Conservation (phyloP, 2,329 filamentous ascomycete genomes). For the Pseudogymnoascus verrucosus region DNA sequence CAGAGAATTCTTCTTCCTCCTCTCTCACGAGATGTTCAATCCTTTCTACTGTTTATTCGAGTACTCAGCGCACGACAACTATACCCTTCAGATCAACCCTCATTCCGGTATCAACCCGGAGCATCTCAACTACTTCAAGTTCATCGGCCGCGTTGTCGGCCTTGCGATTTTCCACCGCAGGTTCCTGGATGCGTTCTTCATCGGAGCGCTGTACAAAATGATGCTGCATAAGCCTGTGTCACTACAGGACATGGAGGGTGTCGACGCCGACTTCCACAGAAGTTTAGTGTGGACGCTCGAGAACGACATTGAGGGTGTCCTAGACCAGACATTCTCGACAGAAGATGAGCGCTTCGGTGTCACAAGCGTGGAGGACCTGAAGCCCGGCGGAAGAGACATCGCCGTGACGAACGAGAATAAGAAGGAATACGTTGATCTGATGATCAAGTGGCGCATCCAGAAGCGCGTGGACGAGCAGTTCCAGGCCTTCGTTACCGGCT, state of each 20-base stretch:
- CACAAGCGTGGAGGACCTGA: slow-evolving; percentile 87
- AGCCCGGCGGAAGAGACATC: slow-evolving; percentile 81
- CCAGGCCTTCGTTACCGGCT: slow-evolving; percentile 93
- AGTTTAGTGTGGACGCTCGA: slow-evolving; percentile 97
- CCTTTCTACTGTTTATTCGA: slow-evolving; percentile 99
- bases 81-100: slow-evolving; percentile 98
- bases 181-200: slow-evolving; percentile 98
- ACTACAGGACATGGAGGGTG: slow-evolving; percentile 95
- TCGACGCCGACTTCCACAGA: slow-evolving; percentile 94
- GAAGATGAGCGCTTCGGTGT: slow-evolving; percentile 97
- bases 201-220: slow-evolving; percentile 99
- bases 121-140: slow-evolving; percentile 99
- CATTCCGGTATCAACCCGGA: slow-evolving; percentile 99
- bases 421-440: slow-evolving; percentile 95
- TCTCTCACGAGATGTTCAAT: slow-evolving; percentile 99
- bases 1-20: slow-evolving; percentile 97
- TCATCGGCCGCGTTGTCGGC: slow-evolving; percentile 94
- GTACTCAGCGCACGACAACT: slow-evolving; percentile 99
- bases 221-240: slow-evolving; percentile 87
- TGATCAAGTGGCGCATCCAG: slow-evolving; percentile 98
- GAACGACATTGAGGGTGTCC: slow-evolving; percentile 86
- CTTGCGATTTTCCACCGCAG: slow-evolving; percentile 96
- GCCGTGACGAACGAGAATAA: slow-evolving; percentile 98
- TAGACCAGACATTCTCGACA: slow-evolving; percentile 93
- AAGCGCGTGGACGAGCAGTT: slow-evolving; percentile 98